Evolutionary conservation across 805 yeast species (phyloP).

Genomic region (Alloascoidea hylecoeti): DNA sequence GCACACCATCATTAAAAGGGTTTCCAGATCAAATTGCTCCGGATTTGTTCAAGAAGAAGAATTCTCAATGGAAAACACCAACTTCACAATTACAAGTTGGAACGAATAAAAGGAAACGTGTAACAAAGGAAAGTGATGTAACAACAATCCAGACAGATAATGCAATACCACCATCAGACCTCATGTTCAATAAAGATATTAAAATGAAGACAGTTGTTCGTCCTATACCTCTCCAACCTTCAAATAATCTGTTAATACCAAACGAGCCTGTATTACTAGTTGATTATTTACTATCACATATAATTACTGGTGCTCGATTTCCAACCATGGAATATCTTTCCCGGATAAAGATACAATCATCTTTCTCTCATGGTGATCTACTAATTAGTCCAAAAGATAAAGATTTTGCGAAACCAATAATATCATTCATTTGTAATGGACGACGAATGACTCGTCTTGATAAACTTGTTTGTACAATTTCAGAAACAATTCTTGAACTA

Average conservation of each 20-base stretch:
- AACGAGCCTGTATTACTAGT: constrained; percentile 19
- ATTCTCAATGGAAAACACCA: neutral
- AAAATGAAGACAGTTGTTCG: constrained; percentile 7
- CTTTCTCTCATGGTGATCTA: neutral
- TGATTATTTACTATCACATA: neutral
- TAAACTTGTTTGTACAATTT: constrained; percentile 27
- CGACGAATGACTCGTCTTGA: constrained; percentile 34
- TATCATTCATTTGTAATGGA: constrained; percentile 25
- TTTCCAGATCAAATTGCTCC: too few species aligned
- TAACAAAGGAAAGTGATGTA: neutral
- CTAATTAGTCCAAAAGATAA: constrained; percentile 9
- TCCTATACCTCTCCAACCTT: too few species aligned
- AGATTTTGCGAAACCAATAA: constrained; percentile 18
- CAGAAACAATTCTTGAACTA: constrained; percentile 19
- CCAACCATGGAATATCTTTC: neutral
- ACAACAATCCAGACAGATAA: neutral
- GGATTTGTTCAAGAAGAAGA: neutral
- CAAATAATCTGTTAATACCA: constrained; percentile 15
- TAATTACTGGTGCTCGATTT: neutral
- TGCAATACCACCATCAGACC: neutral
- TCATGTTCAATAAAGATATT: too few species aligned
- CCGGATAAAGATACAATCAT: neutral
- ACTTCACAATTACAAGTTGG: too few species aligned
- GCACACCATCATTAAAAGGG: constrained; percentile 6
- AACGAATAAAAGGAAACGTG: neutral